These are phyloP conservation scores for Tagetes erecta DNA, from an alignment of 129 eudicot species.

Conservation along the genomic window DNA sequence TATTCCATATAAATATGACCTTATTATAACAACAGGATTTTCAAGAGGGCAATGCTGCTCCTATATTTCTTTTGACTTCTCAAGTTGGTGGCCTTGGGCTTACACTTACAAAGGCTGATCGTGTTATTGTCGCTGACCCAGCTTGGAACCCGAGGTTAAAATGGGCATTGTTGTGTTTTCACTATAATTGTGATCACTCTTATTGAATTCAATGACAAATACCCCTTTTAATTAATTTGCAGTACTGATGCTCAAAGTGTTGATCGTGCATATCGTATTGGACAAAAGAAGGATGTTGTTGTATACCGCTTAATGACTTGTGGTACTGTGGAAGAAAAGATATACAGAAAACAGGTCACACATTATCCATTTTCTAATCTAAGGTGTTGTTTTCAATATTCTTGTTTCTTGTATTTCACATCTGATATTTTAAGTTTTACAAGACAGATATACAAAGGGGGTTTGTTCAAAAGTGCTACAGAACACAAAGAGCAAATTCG, in stretches of 20 bases:
- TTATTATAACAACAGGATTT: constrained; percentile 59
- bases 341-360: constrained; percentile 89
- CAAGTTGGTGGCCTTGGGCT: constrained; percentile 98
- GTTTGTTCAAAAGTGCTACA: constrained; percentile 94
- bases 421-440: constrained; percentile 8
- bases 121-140: constrained; percentile 97
- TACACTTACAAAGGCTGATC: constrained; percentile 94
- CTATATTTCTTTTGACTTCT: constrained; percentile 87
- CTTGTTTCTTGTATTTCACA: neutral
- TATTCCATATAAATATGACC: neutral
- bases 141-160: constrained; percentile 97
- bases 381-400: neutral
- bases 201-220: neutral
- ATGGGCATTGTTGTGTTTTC: neutral
- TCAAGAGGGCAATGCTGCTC: constrained; percentile 89
- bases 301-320: constrained; percentile 97
- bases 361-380: neutral
- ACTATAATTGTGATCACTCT: neutral
- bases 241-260: constrained; percentile 98
- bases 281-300: constrained; percentile 90
- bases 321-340: constrained; percentile 95
- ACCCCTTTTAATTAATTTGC: constrained; percentile 30
- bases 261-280: constrained; percentile 93
- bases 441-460: constrained; percentile 84
- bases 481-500: constrained; percentile 97